Base-by-base conservation (phyloP, 1,139 yeast species). In the Candida buenavistaensis region DNA sequence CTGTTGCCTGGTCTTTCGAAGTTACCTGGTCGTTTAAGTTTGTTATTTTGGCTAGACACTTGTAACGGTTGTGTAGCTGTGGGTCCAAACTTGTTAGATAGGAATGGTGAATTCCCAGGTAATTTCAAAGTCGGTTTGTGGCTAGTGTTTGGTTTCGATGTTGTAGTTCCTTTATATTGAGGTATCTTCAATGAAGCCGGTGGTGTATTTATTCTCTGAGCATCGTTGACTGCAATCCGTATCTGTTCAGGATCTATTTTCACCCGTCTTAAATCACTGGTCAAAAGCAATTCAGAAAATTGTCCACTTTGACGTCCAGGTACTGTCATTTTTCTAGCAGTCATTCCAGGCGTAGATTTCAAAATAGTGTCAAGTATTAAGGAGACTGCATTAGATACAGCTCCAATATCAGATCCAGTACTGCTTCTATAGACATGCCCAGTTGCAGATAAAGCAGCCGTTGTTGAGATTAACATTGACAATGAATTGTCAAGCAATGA, bases 1-100 rank as follows among this genome's bases (percentile, higher is more conserved):
- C 46, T 48, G 10, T 45, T 45, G 22, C 15, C 23, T 17, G 67
- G 67, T 35, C 54, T 62, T 43, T 70, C 67, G 52, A 75, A 69
- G 19, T 77, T 75, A 9, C 78, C 78, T 1, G 82, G 82, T 50
- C 72, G 74, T 20, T 30, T 30, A 6, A 30, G 20, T 19, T 17
- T 26, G 35, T 30, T 23, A 10, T 29, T 32, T 14, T 40, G 47
- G 29, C 31, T 35, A 25, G 40, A 33, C 11, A 34, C 19, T 9
- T 55, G 50, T 34, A 49, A 42, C 28, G 47, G 50, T 19, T 21
- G 29, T 5, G 19, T 17, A 17, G 19, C 7, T n/a, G n/a, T n/a
- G n/a, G n/a, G n/a, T n/a, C 23, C 25, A 14, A 50, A 45, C 39
- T 60, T 64, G 39, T 64, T 59, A 5, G 70, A 63, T 30, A 65